These are phyloP conservation scores for Helotiales sp. DNA, from an alignment of 2,329 filamentous ascomycete species.

Conservation along the genomic window DNA sequence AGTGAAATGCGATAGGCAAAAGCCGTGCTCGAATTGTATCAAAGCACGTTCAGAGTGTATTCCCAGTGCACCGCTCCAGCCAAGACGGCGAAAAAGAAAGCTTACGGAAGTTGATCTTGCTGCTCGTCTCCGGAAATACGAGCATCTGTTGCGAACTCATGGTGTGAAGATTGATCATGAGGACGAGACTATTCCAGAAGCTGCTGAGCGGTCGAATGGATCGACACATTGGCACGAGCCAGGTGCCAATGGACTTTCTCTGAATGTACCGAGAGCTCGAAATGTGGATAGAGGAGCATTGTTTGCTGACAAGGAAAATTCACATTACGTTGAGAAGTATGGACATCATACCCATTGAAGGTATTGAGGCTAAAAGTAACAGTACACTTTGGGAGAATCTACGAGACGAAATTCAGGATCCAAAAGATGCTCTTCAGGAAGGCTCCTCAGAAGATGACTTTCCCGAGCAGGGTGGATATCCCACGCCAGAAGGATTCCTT, in stretches of 20 bases:
- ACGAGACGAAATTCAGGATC: constrained; percentile 39
- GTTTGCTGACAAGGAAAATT: constrained; percentile 35
- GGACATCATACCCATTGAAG: neutral
- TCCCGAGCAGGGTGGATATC: constrained; percentile 37
- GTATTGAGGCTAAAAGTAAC: neutral
- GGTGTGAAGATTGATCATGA: constrained; percentile 40
- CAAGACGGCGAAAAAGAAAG: constrained; percentile 37
- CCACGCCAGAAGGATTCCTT: constrained; percentile 48
- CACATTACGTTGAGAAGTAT: constrained; percentile 40
- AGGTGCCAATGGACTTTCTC: neutral
- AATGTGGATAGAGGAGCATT: constrained; percentile 27
- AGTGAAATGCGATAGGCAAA: constrained; percentile 40
- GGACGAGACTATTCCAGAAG: constrained; percentile 12
- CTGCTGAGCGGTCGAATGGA: neutral
- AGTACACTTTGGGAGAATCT: constrained; percentile 42
- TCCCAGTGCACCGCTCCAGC: constrained; percentile 36
- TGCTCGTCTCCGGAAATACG: constrained; percentile 36
- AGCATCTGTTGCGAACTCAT: constrained; percentile 37
- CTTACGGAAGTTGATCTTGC: constrained; percentile 37
- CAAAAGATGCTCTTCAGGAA: constrained; percentile 41
- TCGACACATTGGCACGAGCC: neutral
- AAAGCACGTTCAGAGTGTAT: constrained; percentile 40
- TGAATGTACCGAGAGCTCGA: constrained; percentile 11
- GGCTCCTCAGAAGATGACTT: constrained; percentile 40
- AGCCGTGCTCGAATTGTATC: constrained; percentile 42